Base-by-base conservation (phyloP, 306 rosid species). In the Erythrophleum fordii region DNA sequence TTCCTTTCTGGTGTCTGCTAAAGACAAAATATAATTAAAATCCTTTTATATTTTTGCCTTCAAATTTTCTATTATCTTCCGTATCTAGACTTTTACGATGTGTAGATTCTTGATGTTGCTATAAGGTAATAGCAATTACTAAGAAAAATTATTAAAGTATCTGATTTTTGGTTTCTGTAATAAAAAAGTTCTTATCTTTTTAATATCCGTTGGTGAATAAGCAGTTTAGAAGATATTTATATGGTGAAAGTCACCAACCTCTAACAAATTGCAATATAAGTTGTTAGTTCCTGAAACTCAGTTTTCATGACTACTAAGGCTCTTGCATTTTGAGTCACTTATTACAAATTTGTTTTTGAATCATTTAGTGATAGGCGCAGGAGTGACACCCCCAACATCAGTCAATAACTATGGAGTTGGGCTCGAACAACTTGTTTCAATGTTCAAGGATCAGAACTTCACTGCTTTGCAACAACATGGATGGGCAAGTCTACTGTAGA, bases 381-480 rank as follows among this genome's bases (percentile, higher is more conserved):
- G 76, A 55, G 83, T 69, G 56, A 31, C 88, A 46, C 81, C 96
- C 35, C 84, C 88, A 77, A 70, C 75, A 44, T 64, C 89, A 73
- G 85, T 17, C 25, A 87, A 91, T 79, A 95, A 90, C 80, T 93
- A 74, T 83, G 84, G 58, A 69, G 81, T 95, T 82, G 90, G 86
- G 35, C 85, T 89, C 28, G 97, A 93, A 73, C 88, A 89, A 42
- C 97, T 95, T 84, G 84, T 76, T 81, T 88, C 99, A 39, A 65
- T 93, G 87, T 89, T 92, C 20, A 93, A 95, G 83, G 97, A 93
- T 76, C 97, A 92, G 76, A 89, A 88, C 14, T 0, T 79, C 72
- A 71, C 90, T 51, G 81, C 90, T 81, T 70, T 95, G 76, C 89
- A 95, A 74, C 83, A 90, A 79, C 77, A 82, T 79, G 97, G 97